Evolutionary conservation across 768 basidiomycete species (phyloP).

Genomic region (Paxillus ammoniavirescens): DNA sequence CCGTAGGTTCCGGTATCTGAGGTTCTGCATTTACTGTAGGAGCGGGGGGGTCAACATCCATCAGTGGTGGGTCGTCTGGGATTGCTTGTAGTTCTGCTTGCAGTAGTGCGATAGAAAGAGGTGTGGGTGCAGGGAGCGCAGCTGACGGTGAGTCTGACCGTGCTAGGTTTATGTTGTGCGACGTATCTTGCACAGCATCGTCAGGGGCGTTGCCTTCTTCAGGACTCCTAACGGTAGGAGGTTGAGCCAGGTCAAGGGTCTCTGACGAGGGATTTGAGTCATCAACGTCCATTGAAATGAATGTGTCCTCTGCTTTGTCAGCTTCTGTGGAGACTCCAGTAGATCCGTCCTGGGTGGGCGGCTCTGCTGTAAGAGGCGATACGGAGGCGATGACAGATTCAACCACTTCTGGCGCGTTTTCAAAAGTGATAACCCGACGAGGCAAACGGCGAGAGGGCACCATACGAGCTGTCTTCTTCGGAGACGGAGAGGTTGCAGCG

Average conservation of each 20-base stretch:
- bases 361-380: neutral
- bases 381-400: neutral
- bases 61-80: neutral
- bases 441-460: constrained; percentile 23
- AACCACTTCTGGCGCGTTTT: neutral
- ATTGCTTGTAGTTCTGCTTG: neutral
- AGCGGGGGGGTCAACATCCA: neutral
- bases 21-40: neutral
- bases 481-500: neutral
- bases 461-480: constrained; percentile 25
- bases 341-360: neutral
- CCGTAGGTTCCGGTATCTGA: neutral
- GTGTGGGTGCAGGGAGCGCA: neutral
- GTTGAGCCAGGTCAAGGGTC: neutral
- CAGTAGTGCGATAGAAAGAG: neutral
- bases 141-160: neutral
- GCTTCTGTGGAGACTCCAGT: neutral
- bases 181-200: neutral
- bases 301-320: neutral
- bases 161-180: neutral
- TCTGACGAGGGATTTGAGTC: neutral
- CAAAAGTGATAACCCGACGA: constrained; percentile 10
- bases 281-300: constrained; percentile 4
- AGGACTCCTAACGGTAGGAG: neutral
- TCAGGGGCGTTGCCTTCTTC: neutral